Percentiles rank a stretch among this genome's conserved stretches.
phyloP scores from a whole-genome alignment of 164 flowering plant species.

The Aristolochia californica region DNA sequence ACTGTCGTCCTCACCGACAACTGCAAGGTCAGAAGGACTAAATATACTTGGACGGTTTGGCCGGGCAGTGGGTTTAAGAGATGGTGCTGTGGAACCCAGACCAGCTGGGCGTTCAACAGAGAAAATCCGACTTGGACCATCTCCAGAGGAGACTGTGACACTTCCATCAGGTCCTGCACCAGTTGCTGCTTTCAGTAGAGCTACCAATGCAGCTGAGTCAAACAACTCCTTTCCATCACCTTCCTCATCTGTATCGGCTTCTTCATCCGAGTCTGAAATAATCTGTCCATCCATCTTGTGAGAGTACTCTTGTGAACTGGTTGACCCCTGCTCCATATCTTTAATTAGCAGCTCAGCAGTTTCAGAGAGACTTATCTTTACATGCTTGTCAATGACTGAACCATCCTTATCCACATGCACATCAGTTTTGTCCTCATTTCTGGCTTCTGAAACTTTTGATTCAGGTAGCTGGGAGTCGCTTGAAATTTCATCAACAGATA shows the following conservation, averaged over 20 bases:
- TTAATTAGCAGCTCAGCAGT: constrained; percentile 58
- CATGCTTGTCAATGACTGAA: not conserved
- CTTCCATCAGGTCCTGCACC: constrained; percentile 2
- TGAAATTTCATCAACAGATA: constrained; percentile 14
- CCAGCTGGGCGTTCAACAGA: constrained; percentile 90
- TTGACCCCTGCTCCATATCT: constrained; percentile 51
- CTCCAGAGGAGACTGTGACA: constrained; percentile 52
- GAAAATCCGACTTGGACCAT: constrained; percentile 66
- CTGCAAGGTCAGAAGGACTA: constrained; percentile 20
- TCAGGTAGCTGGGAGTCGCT: not conserved
- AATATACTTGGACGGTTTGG: constrained; percentile 37
- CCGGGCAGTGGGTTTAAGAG: constrained; percentile 51
- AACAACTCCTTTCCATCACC: constrained; percentile 62
- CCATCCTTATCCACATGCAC: not conserved
- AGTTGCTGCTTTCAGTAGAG: constrained; percentile 77
- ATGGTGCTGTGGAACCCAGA: constrained; percentile 56
- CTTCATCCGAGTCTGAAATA: constrained; percentile 83
- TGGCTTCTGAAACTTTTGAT: too few species aligned
- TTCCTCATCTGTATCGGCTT: constrained; percentile 75
- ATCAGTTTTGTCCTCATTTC: too few species aligned
- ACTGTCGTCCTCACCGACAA: constrained; percentile 32
- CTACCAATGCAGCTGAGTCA: constrained; percentile 87
- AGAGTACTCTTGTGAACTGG: constrained; percentile 35
- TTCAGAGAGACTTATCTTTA: constrained; percentile 24
- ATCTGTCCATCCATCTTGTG: constrained; percentile 70